Evolutionary conservation across 2,329 filamentous ascomycete genomes (phyloP), one percentile per base, ranked within the genome.

Genomic region (Thielaviopsis euricoi): DNA sequence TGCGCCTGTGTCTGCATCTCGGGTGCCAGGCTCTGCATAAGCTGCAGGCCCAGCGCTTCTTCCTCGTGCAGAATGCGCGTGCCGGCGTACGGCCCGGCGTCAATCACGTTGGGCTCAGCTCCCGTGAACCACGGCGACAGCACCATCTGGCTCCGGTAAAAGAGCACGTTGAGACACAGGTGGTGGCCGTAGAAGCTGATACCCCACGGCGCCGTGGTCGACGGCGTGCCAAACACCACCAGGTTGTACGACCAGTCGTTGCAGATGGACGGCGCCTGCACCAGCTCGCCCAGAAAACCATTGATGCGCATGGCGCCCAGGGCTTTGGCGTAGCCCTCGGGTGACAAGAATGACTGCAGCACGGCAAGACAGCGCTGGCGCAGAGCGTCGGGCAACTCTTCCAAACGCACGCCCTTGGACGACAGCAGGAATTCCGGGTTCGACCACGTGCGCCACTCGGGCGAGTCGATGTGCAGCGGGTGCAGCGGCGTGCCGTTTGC

Each of bases 181-280:
- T 91, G 87, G 67, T 91, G 87, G 6, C 87, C 87, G 69, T 89
- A 91, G 64, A 89, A 81, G 0, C 80, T 79, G 69, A 80, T 86
- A 0, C 85, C 86, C 86, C 86, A 89, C 0, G 85, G 81, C 2
- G 69, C 63, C 0, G 71, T 71, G 0, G 70, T 66, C 0, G 80
- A 82, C 0, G 83, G 83, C 10, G 69, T 68, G 12, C 85, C 85
- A 65, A 89, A 89, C 1, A 89, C 71, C 40, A 81, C 78, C 60
- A 88, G 84, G 69, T 89, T 89, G 74, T 89, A 89, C 1, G 82
- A 86, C 70, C 78, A 80, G 66, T 87, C 79, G 70, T 88, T 89
- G 77, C 86, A 81, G 56, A 89, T 77, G 6, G 70, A 67, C 0
- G 79, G 76, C 0, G 80, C 75, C 37, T 79, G 65, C 54, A 86